Evolutionary conservation across 2,329 filamentous ascomycete species (phyloP).

Genomic region (Alternaria gaisen): DNA sequence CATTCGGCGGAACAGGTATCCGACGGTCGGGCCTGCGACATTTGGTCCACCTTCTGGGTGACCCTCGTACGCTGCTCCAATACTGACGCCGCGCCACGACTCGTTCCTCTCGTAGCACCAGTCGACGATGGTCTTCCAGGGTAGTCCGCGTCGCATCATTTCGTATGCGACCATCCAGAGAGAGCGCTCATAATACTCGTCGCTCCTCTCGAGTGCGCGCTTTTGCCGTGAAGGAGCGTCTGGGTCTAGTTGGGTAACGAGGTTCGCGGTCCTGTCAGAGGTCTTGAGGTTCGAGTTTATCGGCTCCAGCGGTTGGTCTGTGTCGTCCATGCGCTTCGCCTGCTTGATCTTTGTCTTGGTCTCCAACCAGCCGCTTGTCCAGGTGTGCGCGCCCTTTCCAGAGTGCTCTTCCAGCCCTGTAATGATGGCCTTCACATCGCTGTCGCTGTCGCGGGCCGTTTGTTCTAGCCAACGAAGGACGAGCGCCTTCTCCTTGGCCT

Average conservation of each 20-base stretch:
- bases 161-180: conserved; percentile 96
- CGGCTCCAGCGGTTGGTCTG: conserved; percentile 37
- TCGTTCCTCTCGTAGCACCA: conserved; percentile 90
- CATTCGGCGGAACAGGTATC: conserved; percentile 76
- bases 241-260: conserved; percentile 90
- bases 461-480: conserved; percentile 88
- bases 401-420: conserved; percentile 75
- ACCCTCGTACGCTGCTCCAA: conserved; percentile 72
- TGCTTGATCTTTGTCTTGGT: conserved; percentile 90
- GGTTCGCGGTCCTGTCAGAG: conserved; percentile 61
- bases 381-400: conserved; percentile 69
- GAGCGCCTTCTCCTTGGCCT: conserved; percentile 79
- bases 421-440: conserved; percentile 78
- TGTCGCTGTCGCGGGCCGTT: conserved; percentile 72
- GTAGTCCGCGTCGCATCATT: conserved; percentile 84
- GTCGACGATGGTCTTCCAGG: conserved; percentile 75
- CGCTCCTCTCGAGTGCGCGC: conserved; percentile 78
- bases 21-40: conserved; percentile 51
- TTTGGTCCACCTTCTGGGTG: conserved; percentile 53
- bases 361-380: conserved; percentile 90
- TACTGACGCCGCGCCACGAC: conserved; percentile 84
- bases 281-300: conserved; percentile 59
- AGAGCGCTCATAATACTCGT: conserved; percentile 87
- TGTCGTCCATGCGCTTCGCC: conserved; percentile 75
- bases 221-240: conserved; percentile 85